Evolutionary conservation across 768 basidiomycete species (phyloP), one percentile per base, ranked within the genome.

Genomic region (Boletus tylopilopsis): DNA sequence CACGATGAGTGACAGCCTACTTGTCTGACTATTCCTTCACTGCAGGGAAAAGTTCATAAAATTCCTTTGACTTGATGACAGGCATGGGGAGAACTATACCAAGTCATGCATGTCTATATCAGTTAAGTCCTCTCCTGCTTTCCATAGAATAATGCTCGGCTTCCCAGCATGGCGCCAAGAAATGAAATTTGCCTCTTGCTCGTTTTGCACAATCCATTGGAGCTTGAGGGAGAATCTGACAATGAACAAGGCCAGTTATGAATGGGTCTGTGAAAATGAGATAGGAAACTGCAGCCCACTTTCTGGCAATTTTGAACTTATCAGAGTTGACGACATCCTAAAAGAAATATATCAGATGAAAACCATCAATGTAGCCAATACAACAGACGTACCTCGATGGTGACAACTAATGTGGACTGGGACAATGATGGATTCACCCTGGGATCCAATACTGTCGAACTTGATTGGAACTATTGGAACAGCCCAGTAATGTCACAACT

Each of bases 281-380:
- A 24, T 6, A 11, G 34, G 9, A 0, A 32, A 1, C 5, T 0
- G 30, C 9, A 2, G 47, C 78, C 45, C 48, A 83, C 82, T 84
- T 83, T 63, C 70, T 68, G 6, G 73, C 73, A 21, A 85, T 82
- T 45, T 84, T 81, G 2, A 55, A 63, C 59, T 75, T 79, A 63
- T 84, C 82, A 0, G 78, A 74, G 45, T 84, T 82, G 1, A 82
- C 74, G 13, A 84, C 82, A 42, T 85, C 83, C 82, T 84, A 47
- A n/a, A 16, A 15, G 42, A 13, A 21, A n/a, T n/a, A n/a, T 29
- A 6, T 63, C 3, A 51, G 15, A 44, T 1, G 0, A 19, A 35
- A 13, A 1, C 11, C 10, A 3, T 33, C 2, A 12, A 37, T 6
- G 0, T 3, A 22, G 6, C 2, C 3, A 6, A 29, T 15, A 1